Evolutionary conservation across 192 early-diverging fungal genomes (phyloP).

Genomic region (Backusella morwellensis): DNA sequence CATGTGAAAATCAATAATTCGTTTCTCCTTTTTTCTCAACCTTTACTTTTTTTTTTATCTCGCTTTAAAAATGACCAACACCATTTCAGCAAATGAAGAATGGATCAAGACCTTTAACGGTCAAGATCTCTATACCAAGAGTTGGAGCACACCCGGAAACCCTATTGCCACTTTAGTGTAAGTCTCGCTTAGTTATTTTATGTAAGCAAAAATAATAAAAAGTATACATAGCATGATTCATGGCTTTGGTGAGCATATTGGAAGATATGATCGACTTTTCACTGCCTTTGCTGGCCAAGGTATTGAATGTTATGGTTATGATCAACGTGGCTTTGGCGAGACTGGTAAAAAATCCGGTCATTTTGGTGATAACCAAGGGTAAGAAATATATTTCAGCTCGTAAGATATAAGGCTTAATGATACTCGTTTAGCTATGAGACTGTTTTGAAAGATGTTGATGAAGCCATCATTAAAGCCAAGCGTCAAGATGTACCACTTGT

Average conservation of each 20-base stretch:
- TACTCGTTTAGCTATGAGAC: constrained; percentile 33
- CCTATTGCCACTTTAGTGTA: constrained; percentile 20
- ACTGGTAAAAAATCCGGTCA: constrained; percentile 51
- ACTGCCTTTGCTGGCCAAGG: constrained; percentile 48
- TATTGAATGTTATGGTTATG: constrained; percentile 55
- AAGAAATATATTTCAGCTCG: constrained; percentile 12
- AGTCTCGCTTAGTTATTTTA: not conserved
- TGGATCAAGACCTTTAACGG: constrained; percentile 47
- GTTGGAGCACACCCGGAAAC: constrained; percentile 35
- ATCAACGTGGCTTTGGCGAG: constrained; percentile 69
- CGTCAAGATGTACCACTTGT: constrained; percentile 44
- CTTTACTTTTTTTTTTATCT: not conserved
- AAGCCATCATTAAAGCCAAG: constrained; percentile 36
- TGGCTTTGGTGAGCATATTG: constrained; percentile 55
- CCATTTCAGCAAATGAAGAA: constrained; percentile 31
- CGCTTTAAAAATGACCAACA: not conserved
- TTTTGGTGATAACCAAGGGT: constrained; percentile 49
- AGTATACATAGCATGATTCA: constrained; percentile 40
- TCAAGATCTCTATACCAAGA: constrained; percentile 47
- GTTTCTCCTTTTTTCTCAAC: not conserved
- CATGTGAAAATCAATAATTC: not conserved
- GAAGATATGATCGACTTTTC: constrained; percentile 59
- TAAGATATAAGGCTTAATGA: not conserved
- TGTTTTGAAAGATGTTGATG: constrained; percentile 48
- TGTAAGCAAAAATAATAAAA: not conserved